Evolutionary conservation across 192 early-diverging fungal species (phyloP).

Genomic region (Podila minutissima): DNA sequence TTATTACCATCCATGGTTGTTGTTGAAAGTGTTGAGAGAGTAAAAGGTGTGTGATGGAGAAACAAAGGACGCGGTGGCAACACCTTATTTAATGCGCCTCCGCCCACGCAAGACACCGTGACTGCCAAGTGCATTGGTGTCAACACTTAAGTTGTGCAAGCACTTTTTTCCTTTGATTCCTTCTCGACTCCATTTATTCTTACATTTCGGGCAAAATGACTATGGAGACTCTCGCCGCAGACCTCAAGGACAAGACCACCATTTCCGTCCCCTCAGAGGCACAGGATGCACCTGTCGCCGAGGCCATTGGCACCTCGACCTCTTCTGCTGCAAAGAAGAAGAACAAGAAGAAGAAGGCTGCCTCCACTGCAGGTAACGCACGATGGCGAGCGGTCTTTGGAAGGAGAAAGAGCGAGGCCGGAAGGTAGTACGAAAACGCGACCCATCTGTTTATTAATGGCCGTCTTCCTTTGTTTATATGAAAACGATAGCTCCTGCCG

Average conservation of each 20-base stretch:
- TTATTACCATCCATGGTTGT: not conserved
- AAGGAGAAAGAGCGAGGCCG: too few relatives aligned
- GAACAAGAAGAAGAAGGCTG: slow-evolving; percentile 61
- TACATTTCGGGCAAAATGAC: slow-evolving; percentile 21
- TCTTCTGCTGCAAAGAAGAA: slow-evolving; percentile 56
- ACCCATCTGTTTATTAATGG: not conserved
- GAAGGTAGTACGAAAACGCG: too few relatives aligned
- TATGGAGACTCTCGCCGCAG: slow-evolving; percentile 21
- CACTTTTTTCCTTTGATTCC: slow-evolving; percentile 1
- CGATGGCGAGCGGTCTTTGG: too few relatives aligned
- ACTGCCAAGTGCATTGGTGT: not conserved
- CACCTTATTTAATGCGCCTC: not conserved
- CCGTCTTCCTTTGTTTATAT: not conserved
- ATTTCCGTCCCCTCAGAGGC: slow-evolving; percentile 6
- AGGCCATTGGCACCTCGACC: slow-evolving; percentile 2
- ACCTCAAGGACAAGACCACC: slow-evolving; percentile 20
- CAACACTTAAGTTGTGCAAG: not conserved
- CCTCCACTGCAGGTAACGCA: slow-evolving; percentile 10
- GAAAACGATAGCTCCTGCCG: slow-evolving; percentile 2
- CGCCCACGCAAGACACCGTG: not conserved
- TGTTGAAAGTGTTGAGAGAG: not conserved
- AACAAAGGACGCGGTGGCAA: not conserved
- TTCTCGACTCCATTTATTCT: not conserved
- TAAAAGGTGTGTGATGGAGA: not conserved
- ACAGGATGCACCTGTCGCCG: slow-evolving; percentile 13